These are phyloP conservation scores for Scytalidium sp. DNA, from an alignment of 2,329 filamentous ascomycete genomes.

Conservation along the genomic window DNA sequence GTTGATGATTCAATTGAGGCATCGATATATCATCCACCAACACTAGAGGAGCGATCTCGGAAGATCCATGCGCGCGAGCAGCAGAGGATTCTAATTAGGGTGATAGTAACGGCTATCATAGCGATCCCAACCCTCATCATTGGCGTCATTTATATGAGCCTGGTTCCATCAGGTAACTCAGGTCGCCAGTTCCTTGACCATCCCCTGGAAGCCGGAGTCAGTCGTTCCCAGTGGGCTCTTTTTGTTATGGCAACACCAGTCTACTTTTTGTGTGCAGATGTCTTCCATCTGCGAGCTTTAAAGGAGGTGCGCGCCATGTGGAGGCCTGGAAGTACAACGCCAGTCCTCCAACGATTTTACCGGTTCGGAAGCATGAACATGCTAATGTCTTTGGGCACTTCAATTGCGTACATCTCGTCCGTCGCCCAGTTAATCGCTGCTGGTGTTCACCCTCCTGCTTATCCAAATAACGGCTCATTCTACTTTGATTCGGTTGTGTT, in stretches of 20 bases:
- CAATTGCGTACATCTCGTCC: conserved; percentile 82
- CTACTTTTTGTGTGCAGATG: conserved; percentile 81
- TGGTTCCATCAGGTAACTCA: conserved; percentile 59
- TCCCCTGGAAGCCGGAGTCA: conserved; percentile 69
- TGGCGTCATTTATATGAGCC: conserved; percentile 87
- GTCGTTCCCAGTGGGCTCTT: conserved; percentile 73
- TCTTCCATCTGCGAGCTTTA: conserved; percentile 76
- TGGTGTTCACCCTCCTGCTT: conserved; percentile 37
- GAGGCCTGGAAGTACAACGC: conserved; percentile 70
- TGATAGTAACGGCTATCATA: conserved; percentile 64
- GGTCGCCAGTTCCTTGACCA: conserved; percentile 66
- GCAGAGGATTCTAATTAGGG: conserved; percentile 64
- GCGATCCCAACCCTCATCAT: conserved; percentile 83
- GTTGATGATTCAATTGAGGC: conserved; percentile 65
- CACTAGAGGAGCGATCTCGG: conserved; percentile 77
- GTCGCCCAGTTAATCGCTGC: conserved; percentile 73
- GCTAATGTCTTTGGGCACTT: conserved; percentile 84
- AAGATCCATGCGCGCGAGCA: conserved; percentile 70
- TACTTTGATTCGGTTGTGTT: conserved; percentile 97
- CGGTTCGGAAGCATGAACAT: conserved; percentile 98
- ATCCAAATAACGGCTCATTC: conserved; percentile 46
- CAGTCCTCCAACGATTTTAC: conserved; percentile 73
- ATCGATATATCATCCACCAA: conserved; percentile 75
- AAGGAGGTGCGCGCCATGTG: conserved; percentile 79
- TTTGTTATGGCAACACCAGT: conserved; percentile 81